Evolutionary conservation across 2,329 filamentous ascomycete genomes (phyloP), one percentile per base, ranked within the genome.

Genomic region (Claviceps pazoutovae): DNA sequence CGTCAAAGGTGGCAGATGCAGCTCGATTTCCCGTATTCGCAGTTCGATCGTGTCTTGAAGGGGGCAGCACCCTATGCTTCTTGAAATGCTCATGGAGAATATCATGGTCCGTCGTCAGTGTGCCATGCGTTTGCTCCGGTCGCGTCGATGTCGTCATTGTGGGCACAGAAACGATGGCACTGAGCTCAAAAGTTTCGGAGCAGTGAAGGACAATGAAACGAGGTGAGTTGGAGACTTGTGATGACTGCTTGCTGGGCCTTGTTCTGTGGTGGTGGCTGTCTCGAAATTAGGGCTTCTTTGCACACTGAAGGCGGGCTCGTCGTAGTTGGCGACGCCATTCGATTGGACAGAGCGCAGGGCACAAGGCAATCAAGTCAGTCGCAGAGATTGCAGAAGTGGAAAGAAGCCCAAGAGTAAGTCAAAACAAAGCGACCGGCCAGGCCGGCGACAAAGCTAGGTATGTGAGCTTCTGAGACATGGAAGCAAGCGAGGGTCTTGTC

Each of bases 51-150:
- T 56, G 58, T 11, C 54, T 61, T 43, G 67, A 67, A 50, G 60
- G 65, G 54, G 72, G 71, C 23, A 74, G 59, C 48, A 64, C 56
- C 61, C 74, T 74, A 62, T 74, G 72, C 56, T 65, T 73, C 57
- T 68, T 73, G 62, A 74, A 73, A 55, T 68, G 68, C 53, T 64
- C 64, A 49, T 68, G 66, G 36, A 57, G 59, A 39, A 58, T 59
- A 26, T 58, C 60, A 44, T 61, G 55, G 55, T 55, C 57, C 50
- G 60, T 57, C 53, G 61, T 55, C 45, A 61, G 53, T 51, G 61
- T 54, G 55, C 58, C 57, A 26, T 62, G 52, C 38, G 57, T 58
- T 56, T 62, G 59, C 51, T 66, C 60, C 47, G 59, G 56, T 50
- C 62, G 55, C 50, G 23, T 50, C 46, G 61, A 55, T 51, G 60